phyloP scores from a whole-genome alignment of 768 basidiomycete genomes.

The Rhodotorula paludigena region DNA sequence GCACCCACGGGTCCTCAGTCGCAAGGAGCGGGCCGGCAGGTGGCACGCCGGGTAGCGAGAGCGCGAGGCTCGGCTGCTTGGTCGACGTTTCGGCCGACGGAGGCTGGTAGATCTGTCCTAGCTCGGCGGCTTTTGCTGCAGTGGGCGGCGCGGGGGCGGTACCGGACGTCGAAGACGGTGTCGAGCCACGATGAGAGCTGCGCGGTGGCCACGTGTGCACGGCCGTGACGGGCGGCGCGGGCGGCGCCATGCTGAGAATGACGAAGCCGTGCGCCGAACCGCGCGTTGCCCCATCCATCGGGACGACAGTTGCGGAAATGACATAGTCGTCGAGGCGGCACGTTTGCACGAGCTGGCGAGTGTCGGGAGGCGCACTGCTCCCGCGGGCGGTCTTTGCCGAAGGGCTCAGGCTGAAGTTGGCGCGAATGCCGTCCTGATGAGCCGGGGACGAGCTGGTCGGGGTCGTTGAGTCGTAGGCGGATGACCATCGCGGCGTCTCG shows the following conservation, averaged over 20 bases:
- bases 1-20: constrained; percentile 2
- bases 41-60: neutral
- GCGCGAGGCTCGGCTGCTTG: no score
- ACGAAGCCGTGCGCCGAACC: constrained; percentile 1
- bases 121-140: no score
- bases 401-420: no score
- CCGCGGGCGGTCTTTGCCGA: no score
- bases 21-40: neutral
- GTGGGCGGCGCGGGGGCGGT: neutral
- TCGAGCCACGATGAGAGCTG: neutral
- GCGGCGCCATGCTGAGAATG: constrained; percentile 1
- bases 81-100: neutral
- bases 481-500: no score
- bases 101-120: neutral
- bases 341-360: neutral
- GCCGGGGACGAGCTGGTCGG: no score
- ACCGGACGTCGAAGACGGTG: neutral
- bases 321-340: neutral
- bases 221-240: neutral
- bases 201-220: neutral
- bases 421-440: no score
- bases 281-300: neutral
- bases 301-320: neutral
- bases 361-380: no score
- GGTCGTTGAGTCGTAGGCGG: no score